These are phyloP conservation scores for Didymella arachidicola DNA, from an alignment of 2,329 filamentous ascomycete species.

Conservation along the genomic window DNA sequence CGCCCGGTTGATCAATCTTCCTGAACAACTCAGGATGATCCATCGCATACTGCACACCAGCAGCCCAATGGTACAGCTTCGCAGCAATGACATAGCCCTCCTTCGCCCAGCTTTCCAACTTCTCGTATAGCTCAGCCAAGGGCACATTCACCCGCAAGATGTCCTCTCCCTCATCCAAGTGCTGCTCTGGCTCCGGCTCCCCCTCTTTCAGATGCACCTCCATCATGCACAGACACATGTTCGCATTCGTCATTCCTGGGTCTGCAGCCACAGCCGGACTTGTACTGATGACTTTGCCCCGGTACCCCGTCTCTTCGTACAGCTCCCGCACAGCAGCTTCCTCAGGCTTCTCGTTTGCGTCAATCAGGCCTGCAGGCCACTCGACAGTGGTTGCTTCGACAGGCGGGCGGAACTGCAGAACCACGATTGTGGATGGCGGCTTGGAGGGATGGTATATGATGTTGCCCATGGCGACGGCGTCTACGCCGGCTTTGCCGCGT, in stretches of 20 bases:
- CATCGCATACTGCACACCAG: conserved; percentile 37
- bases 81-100: conserved; percentile 40
- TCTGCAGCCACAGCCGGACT: conserved; percentile 35
- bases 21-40: conserved; percentile 35
- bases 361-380: conserved; percentile 58
- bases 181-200: conserved; percentile 35
- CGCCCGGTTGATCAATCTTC: conserved; percentile 18
- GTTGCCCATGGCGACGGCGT: conserved; percentile 76
- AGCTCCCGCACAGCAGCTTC: conserved; percentile 66
- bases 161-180: conserved; percentile 41
- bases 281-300: conserved; percentile 52
- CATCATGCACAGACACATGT: conserved; percentile 38
- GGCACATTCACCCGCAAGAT: conserved; percentile 39
- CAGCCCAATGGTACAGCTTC: conserved; percentile 42
- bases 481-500: conserved; percentile 60
- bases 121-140: conserved; percentile 32
- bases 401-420: conserved; percentile 66
- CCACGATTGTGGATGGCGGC: conserved; percentile 43
- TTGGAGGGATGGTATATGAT: conserved; percentile 59
- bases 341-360: conserved; percentile 64
- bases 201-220: conserved; percentile 34
- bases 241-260: conserved; percentile 40
- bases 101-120: conserved; percentile 33
- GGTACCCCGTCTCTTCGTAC: conserved; percentile 69
- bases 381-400: conserved; percentile 66